Evolutionary conservation across 2,329 filamentous ascomycete genomes (phyloP), one percentile per base, ranked within the genome.

Genomic region (Hirsutella thompsonii): DNA sequence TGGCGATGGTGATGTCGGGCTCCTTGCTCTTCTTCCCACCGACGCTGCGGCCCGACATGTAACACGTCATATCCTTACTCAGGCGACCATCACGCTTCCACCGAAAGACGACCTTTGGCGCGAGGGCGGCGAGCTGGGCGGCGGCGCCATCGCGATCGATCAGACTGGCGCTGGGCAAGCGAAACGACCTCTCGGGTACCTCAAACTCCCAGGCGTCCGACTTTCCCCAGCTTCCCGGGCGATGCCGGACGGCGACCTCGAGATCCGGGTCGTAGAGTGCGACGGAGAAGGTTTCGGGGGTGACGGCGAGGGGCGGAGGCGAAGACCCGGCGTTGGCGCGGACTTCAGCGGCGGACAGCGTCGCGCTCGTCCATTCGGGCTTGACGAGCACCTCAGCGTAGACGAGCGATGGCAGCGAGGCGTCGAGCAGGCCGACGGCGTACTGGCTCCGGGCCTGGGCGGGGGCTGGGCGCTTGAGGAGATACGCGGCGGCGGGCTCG

Each of bases 211-310:
- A 98, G 41, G 76, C 76, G 40, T 87, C 78, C 13, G 79, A 80
- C 45, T 79, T 81, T 46, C 82, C 88, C 82, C 88, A 94, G 45
- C 81, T 79, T 28, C 83, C 81, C 33, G 80, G 72, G 50, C 83
- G 77, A 52, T 80, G 74, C 51, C 74, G 79, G 29, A 96, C 74
- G 1, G 69, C 52, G 18, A 96, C 68, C 51, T 83, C 74, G 60
- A 92, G 87, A 57, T 96, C 90, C 0, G 92, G 92, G 57, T 94
- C 92, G 69, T 95, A 96, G 3, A 98, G 78, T 52, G 90, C 82
- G 32, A 96, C 72, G n/a, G 73, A 71, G 58, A 96, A 94, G 40
- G 76, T 69, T 42, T 81, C 79, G 0, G 90, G 89, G 21, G 86
- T 74, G 28, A 85, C 70, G 9, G 89, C 83, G 44, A 83, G 52